Evolutionary conservation across 2,329 filamentous ascomycete genomes (phyloP), one percentile per base, ranked within the genome.

Genomic region (Cladophialophora psammophila): DNA sequence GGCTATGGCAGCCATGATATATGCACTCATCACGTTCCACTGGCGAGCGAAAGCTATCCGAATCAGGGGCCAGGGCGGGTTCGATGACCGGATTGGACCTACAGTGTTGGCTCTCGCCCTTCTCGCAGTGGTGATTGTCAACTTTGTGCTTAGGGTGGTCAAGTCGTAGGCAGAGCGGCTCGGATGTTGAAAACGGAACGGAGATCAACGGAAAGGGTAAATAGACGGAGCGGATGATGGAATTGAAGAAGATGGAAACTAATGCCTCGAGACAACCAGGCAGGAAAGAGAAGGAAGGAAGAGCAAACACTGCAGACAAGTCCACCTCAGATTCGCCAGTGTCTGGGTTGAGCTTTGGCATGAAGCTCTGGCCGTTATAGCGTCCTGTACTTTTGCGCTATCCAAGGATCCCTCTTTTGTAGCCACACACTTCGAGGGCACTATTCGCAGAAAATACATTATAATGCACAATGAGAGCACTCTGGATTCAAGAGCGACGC

Each of bases 41-140:
- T 99, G 95, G 95, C 86, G 95, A 70, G 95, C 95, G 32, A 93
- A 92, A 80, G 96, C 91, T 72, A 99, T 99, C 77, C 84, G 95
- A 65, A 87, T 92, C 80, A 87, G 94, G 71, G 95, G 95, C 8
- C 94, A 97, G 84, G 92, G 93, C 63, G 95, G 95, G 26, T 98
- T 99, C 78, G 95, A 99, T 78, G 95, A 99, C 83, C 88, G 94
- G 50, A 94, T 97, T 75, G 95, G 95, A 7, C 95, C 95, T 5
- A 97, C 94, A 0, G 87, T 98, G 60, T 80, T 99, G 79, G 92
- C 94, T 57, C 86, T 97, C 74, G 91, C 94, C 62, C 82, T 99
- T 72, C 82, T 97, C 74, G 85, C 92, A 56, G 95, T 94, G 13
- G 92, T 99, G n/a, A 84, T 97, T 62, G 92, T 97, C 76, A 99